Evolutionary conservation across 805 yeast species (phyloP), one percentile per base, ranked within the genome.

Genomic region (Starmerella etchellsii): DNA sequence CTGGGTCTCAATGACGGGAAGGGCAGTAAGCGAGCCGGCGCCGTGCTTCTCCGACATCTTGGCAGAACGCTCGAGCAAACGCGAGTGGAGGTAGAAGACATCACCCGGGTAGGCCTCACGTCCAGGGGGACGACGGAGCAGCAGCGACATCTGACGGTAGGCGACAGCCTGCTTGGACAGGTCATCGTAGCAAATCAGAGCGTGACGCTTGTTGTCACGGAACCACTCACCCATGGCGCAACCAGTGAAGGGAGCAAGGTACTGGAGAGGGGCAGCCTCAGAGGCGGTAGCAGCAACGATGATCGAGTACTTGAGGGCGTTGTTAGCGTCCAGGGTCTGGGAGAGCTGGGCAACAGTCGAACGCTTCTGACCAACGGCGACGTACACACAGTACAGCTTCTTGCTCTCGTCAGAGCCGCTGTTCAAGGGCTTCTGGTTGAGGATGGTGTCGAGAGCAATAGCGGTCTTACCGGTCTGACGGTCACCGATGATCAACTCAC

Each of bases 401-500:
- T 91, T 91, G 65, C 78, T 68, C 78, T 91, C 99, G 67, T 91
- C 97, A 51, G 70, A 43, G 70, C 94, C 95, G 59, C 73, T 68
- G 79, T 91, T 91, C 94, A 96, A 84, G 73, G 94, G 81, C 82
- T 88, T 91, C 74, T 91, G 99, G 75, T 91, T 91, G 65, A 91
- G 78, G 64, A 91, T 91, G 71, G 99, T 78, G 70, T 91, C 98
- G 59, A 91, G 68, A 59, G 97, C 98, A 60, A 91, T 95, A 54
- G 97, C 95, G 65, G 98, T 91, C 78, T 91, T 91, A 81, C 98
- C 98, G 63, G 98, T 91, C 76, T 91, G 98, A 78, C 98, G 88
- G 71, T 88, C 98, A 80, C 98, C 98, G 66, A 88, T 88, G 63
- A 88, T 88, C 81, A 91, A 75, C 77, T 91, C 98, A 83, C 98